Base-by-base conservation (phyloP, 768 basidiomycete species). In the Podaxis carcinomalis region DNA sequence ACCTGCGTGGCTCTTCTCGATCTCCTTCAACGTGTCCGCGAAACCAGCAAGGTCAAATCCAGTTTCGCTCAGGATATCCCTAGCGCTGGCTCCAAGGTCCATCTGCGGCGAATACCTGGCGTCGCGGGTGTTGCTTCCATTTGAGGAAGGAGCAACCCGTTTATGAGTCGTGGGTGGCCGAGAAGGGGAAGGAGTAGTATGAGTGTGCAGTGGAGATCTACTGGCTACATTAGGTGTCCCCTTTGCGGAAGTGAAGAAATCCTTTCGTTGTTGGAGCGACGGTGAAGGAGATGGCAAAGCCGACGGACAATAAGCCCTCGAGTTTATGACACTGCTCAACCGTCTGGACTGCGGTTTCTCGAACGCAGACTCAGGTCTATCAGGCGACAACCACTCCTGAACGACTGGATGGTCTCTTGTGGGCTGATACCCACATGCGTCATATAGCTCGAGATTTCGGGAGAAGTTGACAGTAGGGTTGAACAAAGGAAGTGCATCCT, bases 401-500 rank as follows among this genome's bases (percentile, higher is more conserved):
- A 80, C 71, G 35, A 75, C 60, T n/a, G 76, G 76, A 59, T 80
- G 75, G 16, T 70, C 69, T n/a, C 62, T 23, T 0, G 78, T 75
- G 1, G 83, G 81, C 10, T 64, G 56, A 63, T 69, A 75, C 6
- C 69, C 68, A 65, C 79, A 83, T 1, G 76, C 74, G 19, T 74
- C 70, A 59, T 82, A 84, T 14, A 80, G 47, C 52, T 82, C 77
- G 3, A 86, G 74, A 51, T 80, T 78, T 2, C 74, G 76, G 19
- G 69, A 77, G 67, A 86, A 83, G 52, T 72, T 71, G 28, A 68
- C 63, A 0, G 83, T 82, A 13, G 78, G 75, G 62, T 80, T 79
- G 69, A 84, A 86, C 2, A 86, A 73, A 4, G 85, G 84, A 7
- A 86, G 74, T 7, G 76, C 84, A 83, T 78, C 68, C 68, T 80